These are phyloP conservation scores for Neonectria punicea DNA, from an alignment of 2,329 filamentous ascomycete species.

Conservation along the genomic window DNA sequence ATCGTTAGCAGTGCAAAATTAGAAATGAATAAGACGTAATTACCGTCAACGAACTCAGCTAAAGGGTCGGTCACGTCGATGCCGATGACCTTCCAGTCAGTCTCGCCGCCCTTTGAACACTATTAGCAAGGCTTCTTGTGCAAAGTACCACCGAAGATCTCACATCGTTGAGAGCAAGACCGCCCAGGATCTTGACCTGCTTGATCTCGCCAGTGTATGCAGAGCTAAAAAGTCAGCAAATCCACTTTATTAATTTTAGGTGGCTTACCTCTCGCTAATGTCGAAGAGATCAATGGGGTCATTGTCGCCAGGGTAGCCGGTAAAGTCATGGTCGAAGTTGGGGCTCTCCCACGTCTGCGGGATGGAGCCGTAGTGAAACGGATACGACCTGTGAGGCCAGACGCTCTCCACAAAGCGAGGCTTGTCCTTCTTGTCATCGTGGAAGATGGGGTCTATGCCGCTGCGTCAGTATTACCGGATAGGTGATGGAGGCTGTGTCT, in stretches of 20 bases:
- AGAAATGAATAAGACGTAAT: neutral
- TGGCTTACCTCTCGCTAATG: constrained; percentile 42
- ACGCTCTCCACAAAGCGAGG: constrained; percentile 54
- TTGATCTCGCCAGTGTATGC: constrained; percentile 53
- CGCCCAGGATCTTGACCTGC: constrained; percentile 55
- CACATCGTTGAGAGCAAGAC: constrained; percentile 53
- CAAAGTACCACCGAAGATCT: neutral
- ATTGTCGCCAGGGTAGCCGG: constrained; percentile 52
- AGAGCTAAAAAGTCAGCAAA: constrained; percentile 24
- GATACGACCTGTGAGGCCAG: constrained; percentile 57
- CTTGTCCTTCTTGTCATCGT: constrained; percentile 51
- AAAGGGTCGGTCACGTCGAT: constrained; percentile 53
- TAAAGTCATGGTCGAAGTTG: constrained; percentile 53
- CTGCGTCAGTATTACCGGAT: constrained; percentile 6
- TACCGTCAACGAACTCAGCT: constrained; percentile 48
- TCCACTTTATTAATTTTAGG: no score
- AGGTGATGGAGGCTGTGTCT: neutral
- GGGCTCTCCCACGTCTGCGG: constrained; percentile 58
- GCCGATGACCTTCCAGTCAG: constrained; percentile 55
- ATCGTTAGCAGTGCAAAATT: constrained; percentile 19
- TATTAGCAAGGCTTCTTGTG: fast-evolving
- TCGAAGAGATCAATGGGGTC: constrained; percentile 56
- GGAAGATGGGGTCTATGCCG: constrained; percentile 52
- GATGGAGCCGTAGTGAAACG: constrained; percentile 56
- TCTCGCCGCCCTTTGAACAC: constrained; percentile 43